A percentile compares a stretch with the other conserved stretches of the same genome.
Conservation (phyloP, 495 filamentous ascomycete species). For the Cairneyella variabilis region DNA sequence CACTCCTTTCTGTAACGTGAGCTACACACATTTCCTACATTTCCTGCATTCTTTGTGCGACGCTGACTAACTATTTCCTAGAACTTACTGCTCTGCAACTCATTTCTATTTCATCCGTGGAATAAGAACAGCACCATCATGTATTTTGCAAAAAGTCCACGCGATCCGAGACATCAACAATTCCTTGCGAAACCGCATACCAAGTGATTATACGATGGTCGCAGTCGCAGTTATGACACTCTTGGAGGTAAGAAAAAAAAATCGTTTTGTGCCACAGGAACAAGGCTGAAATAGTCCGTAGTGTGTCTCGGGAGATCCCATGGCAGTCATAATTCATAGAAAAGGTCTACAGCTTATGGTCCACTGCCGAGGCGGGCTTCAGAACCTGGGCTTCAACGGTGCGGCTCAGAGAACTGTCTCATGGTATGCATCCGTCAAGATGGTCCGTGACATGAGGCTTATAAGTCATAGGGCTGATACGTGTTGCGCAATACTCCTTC, state of each 20-base stretch:
- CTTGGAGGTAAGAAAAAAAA: background rate
- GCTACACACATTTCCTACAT: no score
- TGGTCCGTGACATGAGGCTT: background rate
- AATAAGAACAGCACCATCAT: background rate
- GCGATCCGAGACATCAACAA: slow-evolving; percentile 11
- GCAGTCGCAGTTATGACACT: slow-evolving; percentile 12
- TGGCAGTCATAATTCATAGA: slow-evolving; percentile 4
- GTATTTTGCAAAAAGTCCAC: slow-evolving; percentile 1
- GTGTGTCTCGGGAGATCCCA: slow-evolving; percentile 3
- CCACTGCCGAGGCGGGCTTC: background rate
- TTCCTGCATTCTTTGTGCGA: no score
- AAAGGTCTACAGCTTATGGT: slow-evolving; percentile 8
- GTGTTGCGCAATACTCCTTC: slow-evolving; percentile 4
- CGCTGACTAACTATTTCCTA: background rate
- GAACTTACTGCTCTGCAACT: slow-evolving; percentile 4
- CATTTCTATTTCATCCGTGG: slow-evolving; percentile 14
- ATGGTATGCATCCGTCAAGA: background rate
- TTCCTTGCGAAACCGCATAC: background rate
- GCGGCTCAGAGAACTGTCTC: slow-evolving; percentile 3
- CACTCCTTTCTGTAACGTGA: slow-evolving; percentile 12
- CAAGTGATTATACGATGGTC: slow-evolving; percentile 5
- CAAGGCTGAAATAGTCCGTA: background rate
- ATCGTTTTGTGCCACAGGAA: background rate
- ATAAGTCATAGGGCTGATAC: slow-evolving; percentile 4
- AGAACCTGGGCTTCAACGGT: slow-evolving; percentile 7